Conservation (phyloP, 2,329 filamentous ascomycete genomes). For the Ophiosphaerella korrae region DNA sequence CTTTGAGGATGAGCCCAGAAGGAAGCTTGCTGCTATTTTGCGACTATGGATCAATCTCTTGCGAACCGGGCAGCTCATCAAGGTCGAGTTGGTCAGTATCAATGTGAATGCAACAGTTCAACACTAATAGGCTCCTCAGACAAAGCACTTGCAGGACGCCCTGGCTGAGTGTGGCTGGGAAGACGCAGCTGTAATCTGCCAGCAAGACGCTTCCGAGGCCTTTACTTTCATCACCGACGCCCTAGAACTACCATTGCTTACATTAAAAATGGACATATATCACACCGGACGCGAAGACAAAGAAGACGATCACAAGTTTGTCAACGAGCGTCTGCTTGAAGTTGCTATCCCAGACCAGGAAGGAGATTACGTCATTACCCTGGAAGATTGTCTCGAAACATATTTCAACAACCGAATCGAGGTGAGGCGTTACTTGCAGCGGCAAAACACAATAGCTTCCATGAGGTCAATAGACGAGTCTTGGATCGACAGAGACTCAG, state of each 20-base stretch:
- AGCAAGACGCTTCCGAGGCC: slow-evolving; percentile 95
- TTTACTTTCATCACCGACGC: slow-evolving; percentile 94
- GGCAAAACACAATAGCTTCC: slow-evolving; percentile 63
- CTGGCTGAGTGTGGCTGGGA: slow-evolving; percentile 87
- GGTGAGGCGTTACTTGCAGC: slow-evolving; percentile 75
- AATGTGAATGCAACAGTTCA: not conserved
- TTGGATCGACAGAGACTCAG: slow-evolving; percentile 30
- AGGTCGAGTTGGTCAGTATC: slow-evolving; percentile 73
- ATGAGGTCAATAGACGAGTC: slow-evolving; percentile 42
- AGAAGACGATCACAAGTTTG: slow-evolving; percentile 89
- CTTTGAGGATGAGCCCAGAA: slow-evolving; percentile 73
- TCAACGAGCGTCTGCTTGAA: slow-evolving; percentile 89
- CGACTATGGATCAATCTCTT: slow-evolving; percentile 94
- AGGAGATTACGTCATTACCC: slow-evolving; percentile 71
- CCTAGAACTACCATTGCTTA: slow-evolving; percentile 83
- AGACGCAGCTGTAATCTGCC: slow-evolving; percentile 75
- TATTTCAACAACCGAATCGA: slow-evolving; percentile 96
- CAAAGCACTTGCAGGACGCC: slow-evolving; percentile 79
- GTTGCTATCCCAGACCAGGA: slow-evolving; percentile 80
- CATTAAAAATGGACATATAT: slow-evolving; percentile 91
- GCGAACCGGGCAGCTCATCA: slow-evolving; percentile 82
- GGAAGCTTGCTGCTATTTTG: slow-evolving; percentile 75
- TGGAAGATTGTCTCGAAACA: slow-evolving; percentile 90
- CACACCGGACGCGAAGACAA: slow-evolving; percentile 85
- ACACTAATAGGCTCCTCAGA: slow-evolving; percentile 56